Conservation (phyloP, 192 early-diverging fungal species). For the Phycomyces blakesleeanus region DNA sequence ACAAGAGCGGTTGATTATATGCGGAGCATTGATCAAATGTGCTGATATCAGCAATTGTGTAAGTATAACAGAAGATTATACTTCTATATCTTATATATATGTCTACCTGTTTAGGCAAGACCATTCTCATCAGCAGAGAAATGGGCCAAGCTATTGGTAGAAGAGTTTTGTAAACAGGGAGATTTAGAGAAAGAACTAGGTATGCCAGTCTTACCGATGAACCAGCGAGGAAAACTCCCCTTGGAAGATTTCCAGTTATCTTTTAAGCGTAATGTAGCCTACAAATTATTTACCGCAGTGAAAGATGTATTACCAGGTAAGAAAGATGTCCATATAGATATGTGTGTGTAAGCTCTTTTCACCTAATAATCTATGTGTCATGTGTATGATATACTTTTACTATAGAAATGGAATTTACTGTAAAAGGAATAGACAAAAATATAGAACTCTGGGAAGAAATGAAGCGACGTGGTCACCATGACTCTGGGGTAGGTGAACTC, state of each 20-base stretch:
- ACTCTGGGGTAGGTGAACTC: constrained; percentile 13
- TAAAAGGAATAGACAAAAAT: constrained; percentile 30
- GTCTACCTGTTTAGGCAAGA: constrained; percentile 40
- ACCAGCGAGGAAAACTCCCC: constrained; percentile 44
- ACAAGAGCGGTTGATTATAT: constrained; percentile 59
- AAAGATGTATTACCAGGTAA: constrained; percentile 47
- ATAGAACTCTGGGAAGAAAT: constrained; percentile 22
- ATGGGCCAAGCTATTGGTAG: constrained; percentile 66
- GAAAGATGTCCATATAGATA: background rate
- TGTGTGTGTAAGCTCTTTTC: too few relatives aligned
- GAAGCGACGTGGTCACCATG: constrained; percentile 14
- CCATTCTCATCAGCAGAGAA: constrained; percentile 67
- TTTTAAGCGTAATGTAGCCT: constrained; percentile 47
- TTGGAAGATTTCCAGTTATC: constrained; percentile 45
- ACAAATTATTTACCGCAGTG: constrained; percentile 45
- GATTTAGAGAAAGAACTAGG: constrained; percentile 74
- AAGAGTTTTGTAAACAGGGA: constrained; percentile 70
- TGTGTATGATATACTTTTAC: background rate
- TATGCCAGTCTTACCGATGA: constrained; percentile 46
- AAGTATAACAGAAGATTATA: constrained; percentile 16
- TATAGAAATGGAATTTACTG: constrained; percentile 24
- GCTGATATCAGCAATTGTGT: constrained; percentile 77
- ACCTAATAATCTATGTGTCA: too few relatives aligned
- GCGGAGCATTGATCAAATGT: constrained; percentile 77
- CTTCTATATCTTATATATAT: background rate